These are phyloP conservation scores for Pyrenula aspistea DNA, from an alignment of 495 filamentous ascomycete genomes.

Conservation along the genomic window DNA sequence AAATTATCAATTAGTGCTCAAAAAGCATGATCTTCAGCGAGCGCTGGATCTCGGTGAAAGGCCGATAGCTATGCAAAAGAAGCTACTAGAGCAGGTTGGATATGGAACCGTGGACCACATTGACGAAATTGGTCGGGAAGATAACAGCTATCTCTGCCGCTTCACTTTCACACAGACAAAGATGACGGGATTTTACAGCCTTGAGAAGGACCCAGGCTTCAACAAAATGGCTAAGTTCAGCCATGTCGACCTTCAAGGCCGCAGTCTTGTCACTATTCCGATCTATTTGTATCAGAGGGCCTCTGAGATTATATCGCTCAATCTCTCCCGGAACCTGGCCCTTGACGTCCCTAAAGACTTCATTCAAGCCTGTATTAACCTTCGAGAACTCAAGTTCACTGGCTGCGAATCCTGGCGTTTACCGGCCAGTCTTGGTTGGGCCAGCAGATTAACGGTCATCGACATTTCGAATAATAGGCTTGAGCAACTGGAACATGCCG, in stretches of 20 bases:
- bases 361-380: slow-evolving; percentile 78
- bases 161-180: slow-evolving; percentile 88
- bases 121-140: slow-evolving; percentile 93
- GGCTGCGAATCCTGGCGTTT: slow-evolving; percentile 82
- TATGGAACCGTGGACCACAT: slow-evolving; percentile 80
- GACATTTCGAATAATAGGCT: slow-evolving; percentile 92
- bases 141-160: slow-evolving; percentile 91
- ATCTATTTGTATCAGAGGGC: slow-evolving; percentile 87
- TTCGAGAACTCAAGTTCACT: slow-evolving; percentile 90
- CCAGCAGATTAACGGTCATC: slow-evolving; percentile 70
- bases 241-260: slow-evolving; percentile 84
- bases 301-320: slow-evolving; percentile 85
- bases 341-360: slow-evolving; percentile 94
- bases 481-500: slow-evolving; percentile 73
- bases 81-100: slow-evolving; percentile 80
- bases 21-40: slow-evolving; percentile 79
- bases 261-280: slow-evolving; percentile 88
- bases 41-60: slow-evolving; percentile 67
- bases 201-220: slow-evolving; percentile 68
- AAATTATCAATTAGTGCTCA: slow-evolving; percentile 91
- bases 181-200: slow-evolving; percentile 63
- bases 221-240: slow-evolving; percentile 76
- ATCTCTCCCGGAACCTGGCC: slow-evolving; percentile 82
- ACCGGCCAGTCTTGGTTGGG: slow-evolving; percentile 75
- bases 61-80: slow-evolving; percentile 86